phyloP scores from a whole-genome alignment of 345 rosid species.

The Euphorbia lathyris region DNA sequence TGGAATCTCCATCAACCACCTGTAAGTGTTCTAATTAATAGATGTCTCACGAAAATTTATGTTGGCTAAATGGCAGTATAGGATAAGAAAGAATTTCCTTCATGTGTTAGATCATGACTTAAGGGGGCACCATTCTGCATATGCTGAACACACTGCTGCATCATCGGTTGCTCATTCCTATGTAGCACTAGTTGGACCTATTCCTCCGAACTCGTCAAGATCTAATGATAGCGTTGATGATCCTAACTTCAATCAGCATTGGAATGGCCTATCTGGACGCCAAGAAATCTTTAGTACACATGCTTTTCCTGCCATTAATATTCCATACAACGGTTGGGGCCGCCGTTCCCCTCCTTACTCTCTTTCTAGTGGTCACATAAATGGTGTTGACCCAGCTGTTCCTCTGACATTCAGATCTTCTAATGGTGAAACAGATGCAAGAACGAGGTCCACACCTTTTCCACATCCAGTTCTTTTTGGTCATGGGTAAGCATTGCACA shows the following conservation, averaged over 20 bases:
- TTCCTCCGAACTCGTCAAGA: constrained; percentile 41
- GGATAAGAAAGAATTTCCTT: constrained; percentile 13
- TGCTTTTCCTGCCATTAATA: constrained; percentile 46
- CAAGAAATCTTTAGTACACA: constrained; percentile 44
- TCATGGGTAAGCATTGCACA: constrained; percentile 45
- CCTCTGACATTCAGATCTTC: constrained; percentile 40
- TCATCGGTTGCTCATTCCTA: constrained; percentile 53
- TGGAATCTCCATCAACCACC: constrained; percentile 53
- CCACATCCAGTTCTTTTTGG: constrained; percentile 43
- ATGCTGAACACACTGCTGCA: constrained; percentile 37
- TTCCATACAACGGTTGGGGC: constrained; percentile 48
- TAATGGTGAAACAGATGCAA: constrained; percentile 37
- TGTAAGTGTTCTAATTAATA: constrained; percentile 39
- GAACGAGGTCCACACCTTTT: constrained; percentile 33
- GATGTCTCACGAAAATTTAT: constrained; percentile 12
- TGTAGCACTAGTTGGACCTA: constrained; percentile 50
- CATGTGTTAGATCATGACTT: constrained; percentile 50
- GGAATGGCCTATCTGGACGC: constrained; percentile 46
- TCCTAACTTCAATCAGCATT: constrained; percentile 42
- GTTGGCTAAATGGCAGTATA: constrained; percentile 15
- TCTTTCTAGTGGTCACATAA: constrained; percentile 35
- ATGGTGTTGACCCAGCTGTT: constrained; percentile 39
- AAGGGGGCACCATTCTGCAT: constrained; percentile 43
- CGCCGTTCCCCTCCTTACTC: constrained; percentile 42
- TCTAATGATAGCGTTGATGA: constrained; percentile 37